A percentile compares a stretch with the other conserved stretches of the same genome.
Evolutionary conservation across 768 basidiomycete species (phyloP).

Genomic region (Tricholoma sp.): DNA sequence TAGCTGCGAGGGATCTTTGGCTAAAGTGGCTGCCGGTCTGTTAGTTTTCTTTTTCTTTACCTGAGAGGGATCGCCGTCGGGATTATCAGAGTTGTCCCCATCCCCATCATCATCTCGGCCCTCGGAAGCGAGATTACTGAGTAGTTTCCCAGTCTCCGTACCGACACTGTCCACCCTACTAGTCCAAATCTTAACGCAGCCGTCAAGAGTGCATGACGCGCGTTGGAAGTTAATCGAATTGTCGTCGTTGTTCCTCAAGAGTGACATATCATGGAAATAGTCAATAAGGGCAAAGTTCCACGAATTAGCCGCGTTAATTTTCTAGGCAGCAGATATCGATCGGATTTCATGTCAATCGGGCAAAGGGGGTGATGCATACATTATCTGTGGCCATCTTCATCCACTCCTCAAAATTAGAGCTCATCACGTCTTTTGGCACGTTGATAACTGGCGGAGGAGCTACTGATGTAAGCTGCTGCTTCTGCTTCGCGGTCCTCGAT

Average conservation of each 20-base stretch:
- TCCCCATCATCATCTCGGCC: conserved; percentile 51
- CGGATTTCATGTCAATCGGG: conserved; percentile 6
- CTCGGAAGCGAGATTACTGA: conserved; percentile 76
- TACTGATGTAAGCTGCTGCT: conserved; percentile 58
- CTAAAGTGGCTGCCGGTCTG: conserved; percentile 80
- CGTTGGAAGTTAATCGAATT: conserved; percentile 99
- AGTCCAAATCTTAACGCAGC: conserved; percentile 99
- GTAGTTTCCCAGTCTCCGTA: conserved; percentile 92
- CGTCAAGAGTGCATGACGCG: conserved; percentile 94
- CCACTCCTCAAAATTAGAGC: conserved; percentile 96
- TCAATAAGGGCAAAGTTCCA: conserved; percentile 99
- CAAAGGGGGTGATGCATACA: conserved; percentile 42
- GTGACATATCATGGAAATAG: conserved; percentile 98
- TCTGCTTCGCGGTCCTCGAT: conserved; percentile 49
- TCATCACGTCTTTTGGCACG: conserved; percentile 79
- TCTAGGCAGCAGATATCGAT: conserved; percentile 45
- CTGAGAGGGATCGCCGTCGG: conserved; percentile 59
- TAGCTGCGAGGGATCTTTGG: conserved; percentile 75
- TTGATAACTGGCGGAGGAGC: conserved; percentile 54
- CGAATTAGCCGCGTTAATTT: conserved; percentile 97
- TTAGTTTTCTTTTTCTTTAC: conserved; percentile 61
- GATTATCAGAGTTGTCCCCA: conserved; percentile 62
- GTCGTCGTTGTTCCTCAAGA: conserved; percentile 87
- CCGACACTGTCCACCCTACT: conserved; percentile 95
- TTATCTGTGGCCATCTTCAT: conserved; percentile 99